Conservation (phyloP, 768 basidiomycete species). For the Lactarius vividus region DNA sequence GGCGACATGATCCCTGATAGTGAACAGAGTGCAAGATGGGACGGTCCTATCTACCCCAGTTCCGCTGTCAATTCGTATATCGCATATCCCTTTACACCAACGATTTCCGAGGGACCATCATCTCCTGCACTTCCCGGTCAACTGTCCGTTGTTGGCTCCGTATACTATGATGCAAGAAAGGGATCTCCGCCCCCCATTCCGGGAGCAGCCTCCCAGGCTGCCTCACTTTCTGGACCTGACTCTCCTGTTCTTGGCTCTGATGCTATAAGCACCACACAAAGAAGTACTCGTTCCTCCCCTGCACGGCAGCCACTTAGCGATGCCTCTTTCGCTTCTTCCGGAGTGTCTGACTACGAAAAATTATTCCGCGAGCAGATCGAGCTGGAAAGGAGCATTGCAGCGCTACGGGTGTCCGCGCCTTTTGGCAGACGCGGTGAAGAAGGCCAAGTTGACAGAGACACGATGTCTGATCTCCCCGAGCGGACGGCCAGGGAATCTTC, state of each 20-base stretch:
- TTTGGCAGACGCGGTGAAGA: background rate
- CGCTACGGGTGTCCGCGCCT: constrained; percentile 44
- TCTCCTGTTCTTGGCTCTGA: constrained; percentile 14
- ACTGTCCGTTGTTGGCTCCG: background rate
- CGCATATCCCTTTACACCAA: constrained; percentile 1
- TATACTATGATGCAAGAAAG: background rate
- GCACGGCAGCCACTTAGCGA: background rate
- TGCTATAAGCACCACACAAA: background rate
- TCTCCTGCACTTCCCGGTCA: background rate
- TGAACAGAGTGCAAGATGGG: constrained; percentile 21
- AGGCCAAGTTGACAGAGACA: background rate
- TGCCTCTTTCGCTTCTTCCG: constrained; percentile 26
- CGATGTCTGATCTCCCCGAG: background rate
- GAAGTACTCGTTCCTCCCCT: background rate
- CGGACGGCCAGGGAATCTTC: constrained; percentile 16
- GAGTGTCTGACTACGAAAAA: constrained; percentile 35
- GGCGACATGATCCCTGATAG: constrained; percentile 19
- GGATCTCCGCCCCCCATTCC: background rate
- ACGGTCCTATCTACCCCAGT: constrained; percentile 29
- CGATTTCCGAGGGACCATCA: background rate
- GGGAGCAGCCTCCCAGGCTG: background rate
- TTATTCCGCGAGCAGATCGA: constrained; percentile 61
- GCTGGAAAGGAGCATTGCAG: constrained; percentile 62
- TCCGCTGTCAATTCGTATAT: constrained; percentile 2
- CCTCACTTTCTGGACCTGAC: background rate